Percentiles rank a stretch among this genome's conserved stretches.
Evolutionary conservation across 108 stramenopile species (phyloP).

Genomic region (Nitzschia inconspicua): DNA sequence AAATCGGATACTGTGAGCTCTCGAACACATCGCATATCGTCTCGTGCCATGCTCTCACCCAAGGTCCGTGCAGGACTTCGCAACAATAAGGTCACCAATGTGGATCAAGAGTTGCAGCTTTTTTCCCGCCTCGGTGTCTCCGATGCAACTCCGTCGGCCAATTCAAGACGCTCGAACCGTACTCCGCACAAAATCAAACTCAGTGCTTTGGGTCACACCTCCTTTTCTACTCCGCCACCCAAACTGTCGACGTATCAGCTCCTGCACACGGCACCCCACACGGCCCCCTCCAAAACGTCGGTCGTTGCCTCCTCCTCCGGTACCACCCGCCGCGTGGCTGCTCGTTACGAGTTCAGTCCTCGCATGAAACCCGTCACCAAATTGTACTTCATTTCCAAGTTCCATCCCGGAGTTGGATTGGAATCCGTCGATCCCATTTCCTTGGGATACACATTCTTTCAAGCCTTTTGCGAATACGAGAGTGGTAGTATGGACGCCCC

Average conservation of each 20-base stretch:
- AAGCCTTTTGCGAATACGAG: constrained; percentile 27
- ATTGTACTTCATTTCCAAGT: constrained; percentile 20
- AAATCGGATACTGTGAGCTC: constrained; percentile 18
- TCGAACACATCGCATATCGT: constrained; percentile 7
- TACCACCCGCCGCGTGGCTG: neutral
- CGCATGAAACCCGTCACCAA: constrained; percentile 33
- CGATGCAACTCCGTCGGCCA: neutral
- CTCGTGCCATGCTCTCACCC: constrained; percentile 9
- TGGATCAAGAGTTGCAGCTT: neutral
- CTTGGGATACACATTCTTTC: constrained; percentile 28
- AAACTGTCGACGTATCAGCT: neutral
- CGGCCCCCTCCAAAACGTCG: neutral
- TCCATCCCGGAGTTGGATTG: constrained; percentile 28
- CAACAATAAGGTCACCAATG: neutral
- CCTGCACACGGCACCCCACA: neutral
- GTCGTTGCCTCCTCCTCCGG: neutral
- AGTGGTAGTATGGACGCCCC: constrained; percentile 16
- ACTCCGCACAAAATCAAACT: constrained; percentile 7
- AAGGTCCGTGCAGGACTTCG: neutral
- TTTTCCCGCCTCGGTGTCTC: neutral
- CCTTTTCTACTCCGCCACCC: neutral
- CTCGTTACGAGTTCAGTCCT: neutral
- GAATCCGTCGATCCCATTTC: constrained; percentile 21
- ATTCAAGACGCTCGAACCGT: neutral
- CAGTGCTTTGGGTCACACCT: neutral